phyloP scores from a whole-genome alignment of 139 green algal genomes.

The Marvania coccoides region DNA sequence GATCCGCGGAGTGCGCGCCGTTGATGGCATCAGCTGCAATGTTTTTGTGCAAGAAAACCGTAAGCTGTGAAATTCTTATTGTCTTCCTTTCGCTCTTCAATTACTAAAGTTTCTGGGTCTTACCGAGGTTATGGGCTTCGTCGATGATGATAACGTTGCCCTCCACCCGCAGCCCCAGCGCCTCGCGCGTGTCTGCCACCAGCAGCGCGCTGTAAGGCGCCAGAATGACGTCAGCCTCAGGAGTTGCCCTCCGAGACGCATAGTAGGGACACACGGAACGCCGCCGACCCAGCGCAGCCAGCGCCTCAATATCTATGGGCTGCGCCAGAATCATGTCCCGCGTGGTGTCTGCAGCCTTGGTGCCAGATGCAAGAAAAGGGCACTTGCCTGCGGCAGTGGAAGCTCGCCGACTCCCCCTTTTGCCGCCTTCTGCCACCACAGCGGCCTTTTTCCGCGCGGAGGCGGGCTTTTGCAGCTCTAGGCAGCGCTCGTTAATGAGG shows the following conservation, averaged over 20 bases:
- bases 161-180: conserved; percentile 57
- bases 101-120: too few species aligned
- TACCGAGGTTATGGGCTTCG: conserved; percentile 93
- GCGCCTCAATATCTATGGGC: conserved; percentile 91
- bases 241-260: conserved; percentile 48
- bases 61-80: neutral
- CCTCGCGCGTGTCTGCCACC: conserved; percentile 35
- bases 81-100: too few species aligned
- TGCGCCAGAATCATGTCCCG: conserved; percentile 39
- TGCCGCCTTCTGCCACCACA: neutral
- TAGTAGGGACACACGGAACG: conserved; percentile 87
- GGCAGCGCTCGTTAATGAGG: conserved; percentile 84
- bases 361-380: conserved; percentile 14
- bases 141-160: conserved; percentile 85
- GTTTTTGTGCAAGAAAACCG: neutral
- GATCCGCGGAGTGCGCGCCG: conserved; percentile 47
- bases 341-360: conserved; percentile 10
- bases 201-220: conserved; percentile 73
- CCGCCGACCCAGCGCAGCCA: conserved; percentile 41
- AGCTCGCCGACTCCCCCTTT: neutral
- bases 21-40: conserved; percentile 55
- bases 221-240: conserved; percentile 78
- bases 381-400: conserved; percentile 11
- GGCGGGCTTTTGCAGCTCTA: conserved; percentile 67
- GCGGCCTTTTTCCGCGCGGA: neutral